A percentile compares a stretch with the other conserved stretches of the same genome.
These are phyloP conservation scores for Amylostereum chailletii DNA, from an alignment of 1,284 basidiomycete genomes.

Conservation along the genomic window DNA sequence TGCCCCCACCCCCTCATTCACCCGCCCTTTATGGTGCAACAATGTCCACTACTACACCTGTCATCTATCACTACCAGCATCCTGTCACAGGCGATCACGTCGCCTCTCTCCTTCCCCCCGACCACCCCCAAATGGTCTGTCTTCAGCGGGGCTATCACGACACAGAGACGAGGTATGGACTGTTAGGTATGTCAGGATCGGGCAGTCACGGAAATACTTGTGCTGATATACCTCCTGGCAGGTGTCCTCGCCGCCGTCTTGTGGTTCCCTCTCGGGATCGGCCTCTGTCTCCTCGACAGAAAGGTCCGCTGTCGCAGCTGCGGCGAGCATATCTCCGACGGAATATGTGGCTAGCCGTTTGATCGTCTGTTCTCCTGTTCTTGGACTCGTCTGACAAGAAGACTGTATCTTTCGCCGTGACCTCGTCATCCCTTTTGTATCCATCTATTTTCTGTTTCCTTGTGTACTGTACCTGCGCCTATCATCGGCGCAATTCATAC, in stretches of 20 bases:
- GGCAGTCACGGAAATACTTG: not conserved
- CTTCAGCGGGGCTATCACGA: constrained; percentile 64
- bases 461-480: too few species aligned
- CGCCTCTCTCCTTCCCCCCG: constrained; percentile 52
- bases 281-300: constrained; percentile 64
- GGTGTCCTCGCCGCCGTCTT: constrained; percentile 69
- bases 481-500: too few species aligned
- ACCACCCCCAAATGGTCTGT: constrained; percentile 75
- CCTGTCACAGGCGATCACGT: constrained; percentile 37
- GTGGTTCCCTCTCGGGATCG: constrained; percentile 77
- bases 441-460: too few species aligned
- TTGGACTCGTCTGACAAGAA: too few species aligned
- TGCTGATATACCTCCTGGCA: constrained; percentile 18
- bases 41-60: constrained; percentile 15
- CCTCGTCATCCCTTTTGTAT: too few species aligned
- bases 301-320: constrained; percentile 57
- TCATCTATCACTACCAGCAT: constrained; percentile 36
- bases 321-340: constrained; percentile 18
- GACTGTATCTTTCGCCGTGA: too few species aligned
- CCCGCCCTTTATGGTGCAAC: too few species aligned
- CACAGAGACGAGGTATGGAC: constrained; percentile 50
- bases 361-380: too few species aligned
- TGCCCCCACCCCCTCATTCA: too few species aligned
- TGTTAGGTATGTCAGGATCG: constrained; percentile 46
- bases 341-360: constrained; percentile 7